A percentile compares a stretch with the other conserved stretches of the same genome.
phyloP scores from a whole-genome alignment of 73 alveolate species.

The Durusdinium trenchii region DNA sequence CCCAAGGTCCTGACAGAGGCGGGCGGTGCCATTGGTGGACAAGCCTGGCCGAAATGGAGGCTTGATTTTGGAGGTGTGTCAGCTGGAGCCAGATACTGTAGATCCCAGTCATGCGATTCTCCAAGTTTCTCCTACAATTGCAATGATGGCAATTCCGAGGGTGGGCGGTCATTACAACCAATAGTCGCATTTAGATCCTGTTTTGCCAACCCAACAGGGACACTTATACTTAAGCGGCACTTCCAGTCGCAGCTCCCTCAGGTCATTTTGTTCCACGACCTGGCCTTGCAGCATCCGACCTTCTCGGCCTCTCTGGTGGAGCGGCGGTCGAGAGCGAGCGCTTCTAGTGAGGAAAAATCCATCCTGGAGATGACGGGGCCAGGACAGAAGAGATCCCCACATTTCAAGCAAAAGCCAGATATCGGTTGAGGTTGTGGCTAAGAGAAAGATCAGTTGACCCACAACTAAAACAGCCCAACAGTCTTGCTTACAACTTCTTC shows the following conservation, averaged over 20 bases:
- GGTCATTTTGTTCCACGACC: constrained; percentile 79
- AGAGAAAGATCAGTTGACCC: background rate
- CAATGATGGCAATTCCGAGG: too few species aligned
- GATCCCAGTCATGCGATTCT: too few species aligned
- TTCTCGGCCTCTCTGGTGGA: constrained; percentile 58
- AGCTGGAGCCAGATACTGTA: too few species aligned
- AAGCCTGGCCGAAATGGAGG: too few species aligned
- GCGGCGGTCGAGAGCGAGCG: constrained; percentile 25
- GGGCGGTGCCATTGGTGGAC: background rate
- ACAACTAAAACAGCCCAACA: background rate
- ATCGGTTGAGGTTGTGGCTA: background rate
- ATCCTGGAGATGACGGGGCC: constrained; percentile 62
- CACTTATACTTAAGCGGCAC: too few species aligned
- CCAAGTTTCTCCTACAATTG: too few species aligned
- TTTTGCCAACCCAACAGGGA: too few species aligned
- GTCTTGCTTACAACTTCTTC: too few species aligned
- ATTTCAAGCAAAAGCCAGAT: background rate
- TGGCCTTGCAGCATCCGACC: constrained; percentile 55
- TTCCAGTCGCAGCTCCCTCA: too few species aligned
- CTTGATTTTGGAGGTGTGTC: too few species aligned
- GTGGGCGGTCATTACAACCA: too few species aligned
- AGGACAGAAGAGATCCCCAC: background rate
- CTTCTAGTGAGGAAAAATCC: background rate
- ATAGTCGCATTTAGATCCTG: too few species aligned
- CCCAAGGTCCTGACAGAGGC: constrained; percentile 64